Evolutionary conservation across 495 filamentous ascomycete species (phyloP).

Genomic region (Penicillium chermesinum): DNA sequence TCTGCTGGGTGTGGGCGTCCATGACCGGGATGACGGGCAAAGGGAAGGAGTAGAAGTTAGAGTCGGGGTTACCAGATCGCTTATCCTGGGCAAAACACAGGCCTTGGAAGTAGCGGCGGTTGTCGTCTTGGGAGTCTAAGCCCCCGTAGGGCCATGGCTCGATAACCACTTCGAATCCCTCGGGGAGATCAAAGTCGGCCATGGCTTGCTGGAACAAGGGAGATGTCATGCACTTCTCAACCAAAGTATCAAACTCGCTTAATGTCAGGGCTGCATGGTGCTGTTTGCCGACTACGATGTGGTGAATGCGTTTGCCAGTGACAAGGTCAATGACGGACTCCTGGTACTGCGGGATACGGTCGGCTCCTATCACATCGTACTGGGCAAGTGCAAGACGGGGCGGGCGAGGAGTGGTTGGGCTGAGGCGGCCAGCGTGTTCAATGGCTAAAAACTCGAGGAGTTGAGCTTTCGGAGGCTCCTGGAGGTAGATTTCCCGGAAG

Average conservation of each 20-base stretch:
- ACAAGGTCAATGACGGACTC: constrained; percentile 61
- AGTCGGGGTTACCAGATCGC: constrained; percentile 35
- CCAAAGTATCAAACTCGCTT: constrained; percentile 57
- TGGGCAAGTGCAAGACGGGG: constrained; percentile 57
- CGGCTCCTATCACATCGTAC: constrained; percentile 59
- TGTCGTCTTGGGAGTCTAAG: constrained; percentile 49
- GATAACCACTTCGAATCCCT: constrained; percentile 59
- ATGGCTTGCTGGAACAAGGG: constrained; percentile 57
- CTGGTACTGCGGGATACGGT: constrained; percentile 53
- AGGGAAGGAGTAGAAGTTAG: constrained; percentile 79
- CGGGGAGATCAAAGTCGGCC: constrained; percentile 56
- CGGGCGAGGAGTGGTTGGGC: constrained; percentile 45
- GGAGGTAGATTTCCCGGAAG: constrained; percentile 49
- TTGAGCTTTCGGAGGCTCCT: constrained; percentile 47
- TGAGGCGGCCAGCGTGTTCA: constrained; percentile 45
- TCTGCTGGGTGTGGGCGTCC: constrained; percentile 59
- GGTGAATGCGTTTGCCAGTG: constrained; percentile 40
- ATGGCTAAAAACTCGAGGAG: constrained; percentile 44
- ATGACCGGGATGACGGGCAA: constrained; percentile 74
- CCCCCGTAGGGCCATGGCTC: constrained; percentile 71
- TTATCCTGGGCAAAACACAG: constrained; percentile 45
- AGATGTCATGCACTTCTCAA: constrained; percentile 55
- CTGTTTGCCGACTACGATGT: constrained; percentile 51
- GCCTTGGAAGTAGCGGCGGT: constrained; percentile 50
- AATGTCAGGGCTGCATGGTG: constrained; percentile 58